These are phyloP conservation scores for Cordia subcordata DNA, from an alignment of 257 asterid species.

Conservation along the genomic window DNA sequence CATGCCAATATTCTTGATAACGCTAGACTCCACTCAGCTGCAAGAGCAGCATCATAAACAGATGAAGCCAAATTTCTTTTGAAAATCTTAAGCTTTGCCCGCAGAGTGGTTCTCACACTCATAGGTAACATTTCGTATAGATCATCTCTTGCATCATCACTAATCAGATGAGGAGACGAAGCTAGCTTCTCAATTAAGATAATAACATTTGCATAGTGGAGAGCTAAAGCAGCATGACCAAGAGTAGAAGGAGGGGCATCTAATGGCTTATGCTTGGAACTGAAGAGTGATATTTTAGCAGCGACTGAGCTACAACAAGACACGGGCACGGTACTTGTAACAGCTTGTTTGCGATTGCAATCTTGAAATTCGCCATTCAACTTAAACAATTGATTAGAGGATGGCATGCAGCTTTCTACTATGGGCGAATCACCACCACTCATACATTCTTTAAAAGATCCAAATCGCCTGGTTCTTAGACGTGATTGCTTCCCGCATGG, in stretches of 20 bases:
- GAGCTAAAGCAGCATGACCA: constrained; percentile 62
- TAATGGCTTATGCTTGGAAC: constrained; percentile 32
- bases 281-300: constrained; percentile 26
- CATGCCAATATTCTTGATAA: constrained; percentile 54
- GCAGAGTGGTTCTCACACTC: constrained; percentile 45
- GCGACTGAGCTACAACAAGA: constrained; percentile 11
- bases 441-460: constrained; percentile 64
- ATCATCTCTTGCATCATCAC: constrained; percentile 72
- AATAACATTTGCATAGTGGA: constrained; percentile 66
- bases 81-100: constrained; percentile 40
- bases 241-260: constrained; percentile 44
- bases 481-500: constrained; percentile 35
- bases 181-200: constrained; percentile 59
- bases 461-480: constrained; percentile 37
- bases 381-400: constrained; percentile 37
- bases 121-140: constrained; percentile 71
- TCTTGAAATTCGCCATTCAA: constrained; percentile 21
- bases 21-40: constrained; percentile 55
- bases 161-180: constrained; percentile 51
- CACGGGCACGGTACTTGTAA: constrained; percentile 11
- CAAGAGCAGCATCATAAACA: constrained; percentile 43
- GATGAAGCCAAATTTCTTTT: constrained; percentile 27
- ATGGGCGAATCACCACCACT: constrained; percentile 51
- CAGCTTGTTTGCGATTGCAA: constrained; percentile 15
- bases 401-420: constrained; percentile 32